Base-by-base conservation (phyloP, 2,329 filamentous ascomycete genomes). In the Alternaria metachromatica region DNA sequence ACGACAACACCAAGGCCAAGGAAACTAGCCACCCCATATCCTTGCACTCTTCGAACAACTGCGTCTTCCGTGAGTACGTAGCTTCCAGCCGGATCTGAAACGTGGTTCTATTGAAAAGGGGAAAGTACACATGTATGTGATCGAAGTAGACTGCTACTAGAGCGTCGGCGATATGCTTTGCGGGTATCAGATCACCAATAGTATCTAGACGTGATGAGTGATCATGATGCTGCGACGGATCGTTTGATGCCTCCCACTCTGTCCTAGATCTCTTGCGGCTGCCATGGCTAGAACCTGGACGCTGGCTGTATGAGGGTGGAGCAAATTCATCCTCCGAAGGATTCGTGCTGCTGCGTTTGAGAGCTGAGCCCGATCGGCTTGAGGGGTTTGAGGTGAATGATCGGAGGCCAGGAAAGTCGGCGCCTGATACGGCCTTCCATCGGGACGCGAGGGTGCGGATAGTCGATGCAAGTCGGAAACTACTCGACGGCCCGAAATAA, bases 1-100 rank as follows among this genome's bases (percentile, higher is more conserved):
- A 79, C 5, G 81, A 76, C 23, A 82, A 76, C 18, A 82, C 77
- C 71, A 83, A 76, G 50, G 80, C 80, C 25, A 83, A 63, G 54
- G 76, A 81, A 30, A 80, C 79, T 12, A 83, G 75, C 81, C 80
- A 83, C 15, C 81, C 81, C 2, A 76, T 72, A 26, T 83, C 81
- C 15, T 78, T 70, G 48, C 79, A 76, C 11, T 78, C 71, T n/a
- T 65, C 64, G 8, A 72, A 30, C 10, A 48, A 11, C 18, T 73
- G 67, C 3, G 63, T 57, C 26, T 63, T 66, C n/a, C 66, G 65
- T 25, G 77, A 71, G 74, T 80, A 83, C 54, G 80, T 79, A 20
- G 73, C 69, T 59, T 82, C 77, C 56, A 83, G 80, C 10, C 76
- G 70, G 9, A 68, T 67, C 46, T 82, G 76, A 63, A 83, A 83